Evolutionary conservation across 768 basidiomycete species (phyloP), one percentile per base, ranked within the genome.

Genomic region (Lentinula lateritia): DNA sequence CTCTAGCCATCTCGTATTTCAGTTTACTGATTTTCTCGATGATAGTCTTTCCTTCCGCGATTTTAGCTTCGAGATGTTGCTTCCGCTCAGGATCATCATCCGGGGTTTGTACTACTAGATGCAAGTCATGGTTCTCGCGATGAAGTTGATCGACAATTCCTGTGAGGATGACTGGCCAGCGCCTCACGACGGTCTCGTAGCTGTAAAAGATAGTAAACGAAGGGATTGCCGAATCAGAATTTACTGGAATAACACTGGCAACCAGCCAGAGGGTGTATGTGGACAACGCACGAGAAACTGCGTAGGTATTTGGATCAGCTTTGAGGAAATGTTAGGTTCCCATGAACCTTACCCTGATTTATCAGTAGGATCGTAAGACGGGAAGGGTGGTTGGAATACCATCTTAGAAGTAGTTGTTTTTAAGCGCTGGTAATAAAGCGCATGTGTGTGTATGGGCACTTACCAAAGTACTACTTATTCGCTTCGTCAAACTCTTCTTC

Each of bases 1-100:
- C 88, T 64, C 90, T 79, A 0, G 84, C 87, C 90, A 97, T 95
- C 68, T 89, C 85, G 73, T 94, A 92, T 75, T 96, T 98, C 63
- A 98, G 74, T 70, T 83, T 83, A 67, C 87, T 85, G 53, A 91
- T 77, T 68, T 83, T 79, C 61, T 83, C 80, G 58, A 98, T 93
- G 63, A 97, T 85, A 13, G 66, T 75, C 68, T 88, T 91, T 1
- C 92, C 93, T 70, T 97, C 92, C n/a, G 72, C 72, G 43, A 93
- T 74, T 71, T 79, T 82, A 62, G 69, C 74, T 13, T 78, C 71
- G 10, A 5, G 6, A 13, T 8, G 32, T 3, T 62, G 57, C 18
- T 70, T 68, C 65, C 68, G 67, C 45, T 61, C 63, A 13, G 63
- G 60, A 23, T 62, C 62, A 45, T 57, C 28, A 41, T 38, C 66